Percentiles rank a stretch among this genome's conserved stretches.
Conservation (phyloP, 176 grass and related monocot genomes). For the Poa annua region DNA sequence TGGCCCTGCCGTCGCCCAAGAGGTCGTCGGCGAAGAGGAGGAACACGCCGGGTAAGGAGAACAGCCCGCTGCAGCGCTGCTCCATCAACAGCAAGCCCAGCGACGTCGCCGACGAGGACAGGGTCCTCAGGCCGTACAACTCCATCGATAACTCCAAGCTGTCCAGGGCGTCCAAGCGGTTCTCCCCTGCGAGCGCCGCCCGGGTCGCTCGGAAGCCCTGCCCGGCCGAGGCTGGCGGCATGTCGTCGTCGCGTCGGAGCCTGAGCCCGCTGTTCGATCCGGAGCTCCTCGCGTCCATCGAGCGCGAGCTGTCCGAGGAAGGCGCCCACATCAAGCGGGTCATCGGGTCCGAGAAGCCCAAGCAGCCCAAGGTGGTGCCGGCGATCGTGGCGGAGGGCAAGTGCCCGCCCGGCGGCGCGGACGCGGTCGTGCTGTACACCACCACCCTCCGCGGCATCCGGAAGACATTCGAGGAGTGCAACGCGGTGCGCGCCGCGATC, state of each 20-base stretch:
- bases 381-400: slow-evolving; percentile 59
- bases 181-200: slow-evolving; percentile 59
- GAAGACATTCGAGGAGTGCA: slow-evolving; percentile 91
- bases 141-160: slow-evolving; percentile 82
- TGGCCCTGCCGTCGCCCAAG: slow-evolving; percentile 62
- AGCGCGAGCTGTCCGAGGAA: slow-evolving; percentile 79
- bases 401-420: slow-evolving; percentile 71
- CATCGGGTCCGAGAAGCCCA: slow-evolving; percentile 47
- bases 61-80: slow-evolving; percentile 68
- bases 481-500: slow-evolving; percentile 70
- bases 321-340: slow-evolving; percentile 82
- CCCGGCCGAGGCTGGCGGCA: slow-evolving; percentile 29
- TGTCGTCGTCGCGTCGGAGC: slow-evolving; percentile 77
- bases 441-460: slow-evolving; percentile 85
- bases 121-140: slow-evolving; percentile 69
- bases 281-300: slow-evolving; percentile 81
- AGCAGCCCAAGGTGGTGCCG: slow-evolving; percentile 56
- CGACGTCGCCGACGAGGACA: slow-evolving; percentile 45
- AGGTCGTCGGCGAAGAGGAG: slow-evolving; percentile 46
- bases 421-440: slow-evolving; percentile 81
- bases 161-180: slow-evolving; percentile 55
- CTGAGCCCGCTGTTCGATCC: slow-evolving; percentile 94
- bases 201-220: slow-evolving; percentile 56
- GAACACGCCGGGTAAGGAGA: slow-evolving; percentile 77
- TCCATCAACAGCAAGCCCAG: slow-evolving; percentile 40